phyloP scores from a whole-genome alignment of 2,329 filamentous ascomycete genomes.

The Diplodia intermedia region DNA sequence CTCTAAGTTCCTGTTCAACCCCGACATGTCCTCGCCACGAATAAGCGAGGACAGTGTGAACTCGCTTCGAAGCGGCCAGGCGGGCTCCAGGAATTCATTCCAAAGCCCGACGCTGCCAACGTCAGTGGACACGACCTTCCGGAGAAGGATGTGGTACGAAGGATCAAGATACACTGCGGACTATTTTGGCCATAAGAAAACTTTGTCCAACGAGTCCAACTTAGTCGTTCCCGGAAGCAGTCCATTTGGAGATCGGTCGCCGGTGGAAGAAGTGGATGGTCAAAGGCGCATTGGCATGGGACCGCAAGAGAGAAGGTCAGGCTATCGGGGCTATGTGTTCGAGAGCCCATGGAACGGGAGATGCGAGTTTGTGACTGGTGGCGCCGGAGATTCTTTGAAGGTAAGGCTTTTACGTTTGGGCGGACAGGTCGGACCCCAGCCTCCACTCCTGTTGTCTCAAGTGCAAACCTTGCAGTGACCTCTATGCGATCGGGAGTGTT shows the following conservation, averaged over 20 bases:
- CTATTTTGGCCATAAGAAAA: slow-evolving; percentile 50
- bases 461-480: not conserved
- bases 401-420: slow-evolving; percentile 34
- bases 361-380: slow-evolving; percentile 84
- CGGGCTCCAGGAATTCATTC: slow-evolving; percentile 23
- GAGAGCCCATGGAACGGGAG: slow-evolving; percentile 83
- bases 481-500: slow-evolving; percentile 13
- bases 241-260: slow-evolving; percentile 3
- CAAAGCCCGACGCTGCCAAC: slow-evolving; percentile 35
- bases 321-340: slow-evolving; percentile 74
- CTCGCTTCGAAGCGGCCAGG: slow-evolving; percentile 13
- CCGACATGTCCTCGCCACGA: slow-evolving; percentile 33
- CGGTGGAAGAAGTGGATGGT: slow-evolving; percentile 7
- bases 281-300: slow-evolving; percentile 38
- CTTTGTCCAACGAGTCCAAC: slow-evolving; percentile 42
- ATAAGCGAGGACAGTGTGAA: slow-evolving; percentile 21
- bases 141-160: slow-evolving; percentile 57
- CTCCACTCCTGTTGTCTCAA: no score
- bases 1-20: slow-evolving; percentile 57
- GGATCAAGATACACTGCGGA: slow-evolving; percentile 50
- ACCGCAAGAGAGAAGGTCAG: slow-evolving; percentile 53
- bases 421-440: no score
- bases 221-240: slow-evolving; percentile 52
- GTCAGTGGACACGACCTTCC: slow-evolving; percentile 45
- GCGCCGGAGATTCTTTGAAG: slow-evolving; percentile 74